These are phyloP conservation scores for Agroathelia rolfsii DNA, from an alignment of 1,284 basidiomycete genomes.

Conservation along the genomic window DNA sequence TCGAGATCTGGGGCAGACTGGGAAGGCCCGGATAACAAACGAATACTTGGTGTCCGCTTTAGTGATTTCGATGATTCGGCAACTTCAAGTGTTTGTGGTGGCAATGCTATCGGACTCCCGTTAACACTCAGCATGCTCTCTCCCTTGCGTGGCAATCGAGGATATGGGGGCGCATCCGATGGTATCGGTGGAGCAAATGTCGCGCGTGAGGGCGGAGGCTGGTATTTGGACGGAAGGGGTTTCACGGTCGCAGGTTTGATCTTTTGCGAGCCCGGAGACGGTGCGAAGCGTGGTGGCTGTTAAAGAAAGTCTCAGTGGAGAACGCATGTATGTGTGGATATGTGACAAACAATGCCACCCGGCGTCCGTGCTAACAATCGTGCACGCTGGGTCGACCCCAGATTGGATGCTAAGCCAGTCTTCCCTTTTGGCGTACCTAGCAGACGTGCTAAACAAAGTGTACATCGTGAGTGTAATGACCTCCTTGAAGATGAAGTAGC, in stretches of 20 bases:
- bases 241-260: no score
- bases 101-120: constrained; percentile 64
- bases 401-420: constrained; percentile 33
- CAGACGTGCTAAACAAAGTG: constrained; percentile 40
- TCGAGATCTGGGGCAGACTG: no score
- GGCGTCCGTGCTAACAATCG: constrained; percentile 31
- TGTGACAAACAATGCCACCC: no score
- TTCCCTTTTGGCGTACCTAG: constrained; percentile 52
- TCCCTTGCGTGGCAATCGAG: constrained; percentile 53
- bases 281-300: constrained; percentile 14
- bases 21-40: no score
- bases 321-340: no score
- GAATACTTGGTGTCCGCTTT: no score
- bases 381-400: constrained; percentile 36
- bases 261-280: no score
- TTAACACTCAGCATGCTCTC: constrained; percentile 69
- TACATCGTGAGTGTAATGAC: constrained; percentile 3
- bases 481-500: constrained; percentile 1
- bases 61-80: no score
- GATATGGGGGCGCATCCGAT: constrained; percentile 38
- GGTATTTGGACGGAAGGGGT: no score
- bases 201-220: no score
- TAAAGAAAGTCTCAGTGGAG: constrained; percentile 4
- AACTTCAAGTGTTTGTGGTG: no score
- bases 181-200: neutral